A percentile compares a stretch with the other conserved stretches of the same genome.
phyloP scores from a whole-genome alignment of 1,284 basidiomycete species.

The Ustilago crameri region DNA sequence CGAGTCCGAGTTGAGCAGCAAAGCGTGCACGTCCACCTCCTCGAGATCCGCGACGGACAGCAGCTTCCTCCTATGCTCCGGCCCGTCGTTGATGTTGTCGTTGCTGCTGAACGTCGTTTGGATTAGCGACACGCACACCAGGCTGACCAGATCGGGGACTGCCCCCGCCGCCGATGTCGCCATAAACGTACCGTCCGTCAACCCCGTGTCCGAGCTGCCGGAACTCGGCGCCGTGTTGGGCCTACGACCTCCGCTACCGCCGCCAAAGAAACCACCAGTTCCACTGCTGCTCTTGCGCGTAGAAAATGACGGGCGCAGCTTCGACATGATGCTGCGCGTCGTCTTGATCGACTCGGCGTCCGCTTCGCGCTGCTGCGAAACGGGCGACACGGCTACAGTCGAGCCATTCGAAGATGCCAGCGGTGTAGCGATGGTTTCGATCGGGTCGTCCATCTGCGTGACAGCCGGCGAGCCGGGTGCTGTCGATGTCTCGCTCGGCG shows the following conservation, averaged over 20 bases:
- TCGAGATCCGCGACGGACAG: conserved; percentile 61
- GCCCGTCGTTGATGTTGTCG: conserved; percentile 55
- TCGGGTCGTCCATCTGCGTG: conserved; percentile 31
- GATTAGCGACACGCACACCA: conserved; percentile 59
- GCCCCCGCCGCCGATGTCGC: conserved; percentile 28
- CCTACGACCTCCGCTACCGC: conserved; percentile 36
- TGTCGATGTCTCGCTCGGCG: conserved; percentile 39
- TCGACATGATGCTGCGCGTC: conserved; percentile 45
- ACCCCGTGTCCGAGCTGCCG: conserved; percentile 43
- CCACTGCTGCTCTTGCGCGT: conserved; percentile 25
- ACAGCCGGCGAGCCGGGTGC: conserved; percentile 39
- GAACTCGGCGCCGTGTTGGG: conserved; percentile 56
- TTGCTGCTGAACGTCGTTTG: conserved; percentile 60
- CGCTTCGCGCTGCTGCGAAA: conserved; percentile 20
- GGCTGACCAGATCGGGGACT: conserved; percentile 43
- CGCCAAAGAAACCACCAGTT: conserved; percentile 47
- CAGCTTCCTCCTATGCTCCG: conserved; percentile 51
- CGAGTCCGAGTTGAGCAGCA: conserved; percentile 43
- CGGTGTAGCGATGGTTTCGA: conserved; percentile 30
- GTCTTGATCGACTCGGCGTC: conserved; percentile 50
- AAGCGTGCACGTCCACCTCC: conserved; percentile 54
- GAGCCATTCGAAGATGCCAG: conserved; percentile 7
- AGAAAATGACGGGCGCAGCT: conserved; percentile 33
- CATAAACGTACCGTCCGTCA: conserved; percentile 42
- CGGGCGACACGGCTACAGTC: conserved; percentile 3